Base-by-base conservation (phyloP, 495 filamentous ascomycete species). In the Neurospora cerealis region DNA sequence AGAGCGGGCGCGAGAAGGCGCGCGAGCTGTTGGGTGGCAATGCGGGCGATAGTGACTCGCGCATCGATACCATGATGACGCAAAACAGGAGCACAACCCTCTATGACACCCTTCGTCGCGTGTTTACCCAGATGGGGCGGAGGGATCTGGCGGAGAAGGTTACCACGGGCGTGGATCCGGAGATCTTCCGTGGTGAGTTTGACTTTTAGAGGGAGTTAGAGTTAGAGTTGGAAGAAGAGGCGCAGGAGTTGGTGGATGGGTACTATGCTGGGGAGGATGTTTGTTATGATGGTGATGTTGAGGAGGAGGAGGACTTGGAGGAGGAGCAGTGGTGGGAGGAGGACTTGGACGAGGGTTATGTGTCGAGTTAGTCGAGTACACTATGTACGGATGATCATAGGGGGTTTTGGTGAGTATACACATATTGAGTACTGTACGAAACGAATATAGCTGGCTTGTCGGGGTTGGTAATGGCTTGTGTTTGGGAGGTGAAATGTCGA, bases 81-180 rank as follows among this genome's bases (percentile, higher is more conserved):
- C 94, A 97, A 85, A 99, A 99, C 82, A 90, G 96, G 79, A 97
- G 94, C 85, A 97, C 95, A 44, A 99, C 97, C 80, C 83, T 98
- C 71, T 94, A 96, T 78, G 96, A 99, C 81, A 98, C 96, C 5
- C 82, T 99, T 71, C 86, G 94, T 69, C 86, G 96, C 73, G 96
- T 98, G 9, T 98, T 98, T 81, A 92, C 88, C 39, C 94, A 96
- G 87, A 98, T 99, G 96, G 91, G 91, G 0, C 81, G 96, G 71
- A 85, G 93, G 69, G 96, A 99, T 84, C 79, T 99, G 80, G 90
- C 91, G 5, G 95, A 98, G 75, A 86, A 88, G 85, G 96, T 98
- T 8, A 89, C 92, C 48, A 87, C 91, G 4, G 95, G 93, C 39
- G 93, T 99, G 85, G 94, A 98, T 84, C 90, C 97, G 48, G 95